Evolutionary conservation across 352 stramenopile species (phyloP), one percentile per base, ranked within the genome.

Genomic region (Globisporangium cystogenes): DNA sequence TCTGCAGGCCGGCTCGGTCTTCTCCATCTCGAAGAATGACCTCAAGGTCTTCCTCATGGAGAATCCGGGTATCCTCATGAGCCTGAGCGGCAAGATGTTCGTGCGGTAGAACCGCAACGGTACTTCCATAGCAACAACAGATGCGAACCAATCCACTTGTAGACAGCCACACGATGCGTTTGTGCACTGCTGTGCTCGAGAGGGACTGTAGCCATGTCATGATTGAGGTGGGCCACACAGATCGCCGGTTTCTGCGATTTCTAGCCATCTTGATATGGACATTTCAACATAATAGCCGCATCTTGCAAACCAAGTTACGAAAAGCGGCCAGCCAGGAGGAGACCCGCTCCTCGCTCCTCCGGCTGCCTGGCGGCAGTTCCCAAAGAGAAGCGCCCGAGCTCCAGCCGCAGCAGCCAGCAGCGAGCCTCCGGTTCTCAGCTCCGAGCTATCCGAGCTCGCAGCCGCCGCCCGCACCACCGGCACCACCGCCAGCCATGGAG

Each of bases 1-100:
- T 53, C 79, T 70, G 12, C 59, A 63, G 14, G 57, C 66, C 0
- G 79, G 79, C 6, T 78, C 65, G 10, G 62, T 90, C 21, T 88
- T 90, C 51, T 56, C 62, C 47, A 76, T 88, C 51, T 65, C 67
- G 37, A 88, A 88, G 57, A 65, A 82, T 59, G 79, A 90, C 48
- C 71, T 90, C 24, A 72, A 81, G 51, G 65, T 59, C 39, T 90
- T 90, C 52, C 58, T 90, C 20, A 65, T 85, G 15, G 79, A 88
- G 59, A 88, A 90, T 46, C 79, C 79, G 11, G 79, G 79, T 7
- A 76, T 90, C 42, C 76, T 90, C 56, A 70, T 90, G 68, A 81
- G 73, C 37, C 75, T 90, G 37, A 87, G 76, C 41, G 75, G 70
- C 42, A 72, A 72, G 47, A 59, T 82, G 48, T 87, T 65, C 48